These are phyloP conservation scores for Amanita inopinata DNA, from an alignment of 768 basidiomycete species.

Conservation along the genomic window DNA sequence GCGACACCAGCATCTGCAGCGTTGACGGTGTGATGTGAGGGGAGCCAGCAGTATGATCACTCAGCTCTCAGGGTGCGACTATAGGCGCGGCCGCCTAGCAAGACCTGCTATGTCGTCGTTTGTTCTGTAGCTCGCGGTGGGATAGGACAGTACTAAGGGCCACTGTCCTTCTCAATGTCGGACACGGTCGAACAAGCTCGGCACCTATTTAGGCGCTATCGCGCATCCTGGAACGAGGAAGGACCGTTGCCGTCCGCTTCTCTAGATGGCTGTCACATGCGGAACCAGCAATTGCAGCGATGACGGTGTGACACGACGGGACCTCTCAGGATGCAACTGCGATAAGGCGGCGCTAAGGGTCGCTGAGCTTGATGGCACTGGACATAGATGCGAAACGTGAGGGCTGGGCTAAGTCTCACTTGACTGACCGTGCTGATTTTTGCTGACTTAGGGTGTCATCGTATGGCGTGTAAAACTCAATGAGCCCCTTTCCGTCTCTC, in stretches of 20 bases:
- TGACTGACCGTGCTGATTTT: too few relatives aligned
- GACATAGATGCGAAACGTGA: too few relatives aligned
- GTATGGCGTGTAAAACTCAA: neutral
- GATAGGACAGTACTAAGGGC: neutral
- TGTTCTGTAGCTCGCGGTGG: neutral
- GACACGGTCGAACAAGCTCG: neutral
- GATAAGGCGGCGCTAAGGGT: too few relatives aligned
- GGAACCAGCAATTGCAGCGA: too few relatives aligned
- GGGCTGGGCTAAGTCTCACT: too few relatives aligned
- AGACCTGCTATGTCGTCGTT: neutral
- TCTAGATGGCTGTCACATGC: too few relatives aligned
- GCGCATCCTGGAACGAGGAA: neutral
- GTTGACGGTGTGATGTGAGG: constrained; percentile 4
- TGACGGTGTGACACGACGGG: too few relatives aligned
- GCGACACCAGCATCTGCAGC: constrained; percentile 3
- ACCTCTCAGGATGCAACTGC: too few relatives aligned
- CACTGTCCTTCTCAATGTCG: neutral
- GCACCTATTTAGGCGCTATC: neutral
- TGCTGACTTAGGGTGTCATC: neutral
- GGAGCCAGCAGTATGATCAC: constrained; percentile 5
- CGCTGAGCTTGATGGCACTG: too few relatives aligned
- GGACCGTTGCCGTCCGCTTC: neutral
- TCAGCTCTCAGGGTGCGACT: constrained; percentile 4
- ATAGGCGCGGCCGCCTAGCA: neutral
- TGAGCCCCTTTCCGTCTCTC: neutral